Conservation (phyloP, 768 basidiomycete genomes). For the Phlebiopsis gigantea region DNA sequence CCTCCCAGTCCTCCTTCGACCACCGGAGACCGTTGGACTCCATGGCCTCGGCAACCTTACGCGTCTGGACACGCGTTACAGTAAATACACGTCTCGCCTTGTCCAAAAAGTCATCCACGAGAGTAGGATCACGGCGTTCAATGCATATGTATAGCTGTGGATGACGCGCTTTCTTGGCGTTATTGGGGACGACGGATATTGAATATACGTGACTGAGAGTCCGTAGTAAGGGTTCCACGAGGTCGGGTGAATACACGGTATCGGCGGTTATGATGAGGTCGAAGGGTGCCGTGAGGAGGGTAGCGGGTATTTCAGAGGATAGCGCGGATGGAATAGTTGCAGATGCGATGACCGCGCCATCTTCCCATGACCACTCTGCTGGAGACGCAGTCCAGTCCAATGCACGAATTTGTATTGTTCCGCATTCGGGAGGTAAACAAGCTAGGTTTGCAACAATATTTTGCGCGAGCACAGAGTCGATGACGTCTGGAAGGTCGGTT, state of each 20-base stretch:
- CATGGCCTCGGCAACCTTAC: constrained; percentile 56
- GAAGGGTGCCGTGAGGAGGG: constrained; percentile 47
- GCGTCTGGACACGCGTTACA: constrained; percentile 51
- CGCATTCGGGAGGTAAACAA: constrained; percentile 29
- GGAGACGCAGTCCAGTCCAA: constrained; percentile 67
- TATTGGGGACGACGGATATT: constrained; percentile 24
- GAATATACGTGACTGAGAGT: constrained; percentile 53
- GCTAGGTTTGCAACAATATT: constrained; percentile 54
- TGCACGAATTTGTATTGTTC: constrained; percentile 52
- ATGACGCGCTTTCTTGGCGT: constrained; percentile 19
- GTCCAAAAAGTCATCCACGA: constrained; percentile 55
- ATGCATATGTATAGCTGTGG: constrained; percentile 61
- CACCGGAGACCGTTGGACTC: constrained; percentile 53
- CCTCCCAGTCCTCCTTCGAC: constrained; percentile 72
- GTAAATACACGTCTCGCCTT: constrained; percentile 47
- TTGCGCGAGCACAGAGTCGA: constrained; percentile 51
- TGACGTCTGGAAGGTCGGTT: constrained; percentile 66
- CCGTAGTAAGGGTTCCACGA: constrained; percentile 65
- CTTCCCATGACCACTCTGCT: constrained; percentile 50
- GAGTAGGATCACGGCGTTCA: constrained; percentile 68
- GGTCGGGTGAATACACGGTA: constrained; percentile 63
- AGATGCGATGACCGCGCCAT: constrained; percentile 13
- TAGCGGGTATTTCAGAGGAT: not conserved
- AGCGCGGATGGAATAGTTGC: constrained; percentile 5
- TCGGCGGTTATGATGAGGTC: constrained; percentile 81